Conservation (phyloP, 1,284 basidiomycete genomes). For the Sporisorium scitamineum region DNA sequence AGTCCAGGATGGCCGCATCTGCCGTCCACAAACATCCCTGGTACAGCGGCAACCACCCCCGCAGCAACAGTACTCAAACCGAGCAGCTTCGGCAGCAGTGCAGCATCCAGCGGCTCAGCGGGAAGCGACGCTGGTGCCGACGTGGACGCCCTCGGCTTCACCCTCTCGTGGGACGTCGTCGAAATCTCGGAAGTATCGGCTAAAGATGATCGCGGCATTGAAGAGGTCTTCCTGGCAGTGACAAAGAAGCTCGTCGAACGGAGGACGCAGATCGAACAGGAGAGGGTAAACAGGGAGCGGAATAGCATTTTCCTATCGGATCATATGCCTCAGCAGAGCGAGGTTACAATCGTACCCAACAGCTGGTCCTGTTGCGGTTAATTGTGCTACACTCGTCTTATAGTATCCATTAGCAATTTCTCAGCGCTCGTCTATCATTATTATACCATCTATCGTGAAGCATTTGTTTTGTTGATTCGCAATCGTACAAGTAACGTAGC, state of each 20-base stretch:
- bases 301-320: slow-evolving; percentile 40
- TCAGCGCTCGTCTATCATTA: too few species aligned
- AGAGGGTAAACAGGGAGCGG: slow-evolving; percentile 24
- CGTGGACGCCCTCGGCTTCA: slow-evolving; percentile 10
- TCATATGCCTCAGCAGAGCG: background rate
- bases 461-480: too few species aligned
- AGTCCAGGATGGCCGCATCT: slow-evolving; percentile 18
- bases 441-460: too few species aligned
- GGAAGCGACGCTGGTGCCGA: slow-evolving; percentile 24
- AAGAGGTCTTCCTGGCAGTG: slow-evolving; percentile 55
- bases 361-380: slow-evolving; percentile 41
- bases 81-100: slow-evolving; percentile 29
- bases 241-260: slow-evolving; percentile 57
- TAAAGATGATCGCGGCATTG: slow-evolving; percentile 52
- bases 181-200: slow-evolving; percentile 58
- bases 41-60: background rate
- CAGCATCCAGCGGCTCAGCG: slow-evolving; percentile 26
- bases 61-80: slow-evolving; percentile 12
- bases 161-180: slow-evolving; percentile 39
- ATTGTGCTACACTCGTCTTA: too few species aligned
- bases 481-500: too few species aligned
- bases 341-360: slow-evolving; percentile 11
- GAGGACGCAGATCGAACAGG: slow-evolving; percentile 42
- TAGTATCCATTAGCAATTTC: too few species aligned
- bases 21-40: too few species aligned